Conservation (phyloP, 2,329 filamentous ascomycete species). For the Colletotrichum caudatum region DNA sequence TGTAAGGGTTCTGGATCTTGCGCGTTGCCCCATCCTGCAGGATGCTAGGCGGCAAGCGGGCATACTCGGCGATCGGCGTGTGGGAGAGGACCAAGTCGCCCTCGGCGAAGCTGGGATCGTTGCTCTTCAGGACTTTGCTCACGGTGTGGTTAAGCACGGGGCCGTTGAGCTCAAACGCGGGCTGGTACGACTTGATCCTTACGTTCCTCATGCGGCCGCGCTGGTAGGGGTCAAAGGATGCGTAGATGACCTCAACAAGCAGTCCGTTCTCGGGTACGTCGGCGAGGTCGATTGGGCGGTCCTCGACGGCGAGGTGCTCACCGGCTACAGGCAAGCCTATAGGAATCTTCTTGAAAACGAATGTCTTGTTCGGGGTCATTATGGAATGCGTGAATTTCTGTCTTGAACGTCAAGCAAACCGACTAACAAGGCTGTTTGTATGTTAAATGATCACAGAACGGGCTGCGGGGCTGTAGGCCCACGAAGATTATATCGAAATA, state of each 20-base stretch:
- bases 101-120: conserved; percentile 63
- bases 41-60: conserved; percentile 21
- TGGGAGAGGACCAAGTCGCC: conserved; percentile 62
- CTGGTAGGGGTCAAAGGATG: conserved; percentile 87
- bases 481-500: neutral
- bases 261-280: conserved; percentile 73
- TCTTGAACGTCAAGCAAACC: neutral
- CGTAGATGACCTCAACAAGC: conserved; percentile 76
- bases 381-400: too few species aligned
- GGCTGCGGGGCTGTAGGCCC: neutral
- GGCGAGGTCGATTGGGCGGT: conserved; percentile 74
- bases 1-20: conserved; percentile 74
- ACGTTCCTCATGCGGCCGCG: conserved; percentile 81
- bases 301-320: conserved; percentile 77
- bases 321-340: conserved; percentile 76
- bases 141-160: conserved; percentile 75
- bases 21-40: conserved; percentile 23
- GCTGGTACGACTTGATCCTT: conserved; percentile 72
- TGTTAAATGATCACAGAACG: neutral
- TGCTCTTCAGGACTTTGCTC: conserved; percentile 78
- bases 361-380: conserved; percentile 75
- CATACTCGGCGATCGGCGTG: conserved; percentile 75
- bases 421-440: neutral
- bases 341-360: conserved; percentile 80
- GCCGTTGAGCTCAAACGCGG: conserved; percentile 70